Base-by-base conservation (phyloP, 148 eudicot genomes). In the Rhododendron griersonianum region DNA sequence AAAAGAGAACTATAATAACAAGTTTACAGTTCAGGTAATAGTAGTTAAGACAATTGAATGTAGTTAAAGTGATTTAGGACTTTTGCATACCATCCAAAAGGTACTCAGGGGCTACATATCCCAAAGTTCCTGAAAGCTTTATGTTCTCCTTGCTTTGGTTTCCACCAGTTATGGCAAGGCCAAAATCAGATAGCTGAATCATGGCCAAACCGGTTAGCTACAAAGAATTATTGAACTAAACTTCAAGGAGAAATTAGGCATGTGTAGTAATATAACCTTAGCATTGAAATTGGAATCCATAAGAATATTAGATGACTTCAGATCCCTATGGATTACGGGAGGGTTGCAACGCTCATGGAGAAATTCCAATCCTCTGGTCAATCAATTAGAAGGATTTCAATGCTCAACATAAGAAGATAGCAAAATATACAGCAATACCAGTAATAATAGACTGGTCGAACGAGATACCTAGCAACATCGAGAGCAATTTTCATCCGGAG, bases 41-140 rank as follows among this genome's bases (percentile, higher is more conserved):
- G 69, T 11, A 25, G 33, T 25, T 0, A 67, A n/a, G 28, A 33
- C 33, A 67, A 28, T 25, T 28, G 28, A 28, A 33, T 69, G 76
- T 18, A 78, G 4, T 25, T 33, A 33, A 47, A 16, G 47, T 48
- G 65, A 5, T 47, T 25, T 59, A 5, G 74, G 15, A 75, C 18
- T 87, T 86, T 47, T 47, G 37, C 90, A 75, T 93, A 96, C 99
- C 99, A 91, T 96, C 95, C 81, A 92, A 86, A 21, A 93, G 91
- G 87, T 94, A 96, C 85, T 95, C 99, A 2, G 98, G 99, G 78
- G 99, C 98, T 71, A 94, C 91, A 89, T 95, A 94, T 83, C 94
- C 98, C 86, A 92, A 86, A 48, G 91, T 88, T 89, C 92, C 94
- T 3, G 95, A 90, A 83, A 92, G 90, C 93, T 92, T 93, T 77